Evolutionary conservation across 1,284 basidiomycete genomes (phyloP).

Genomic region (Ganoderma resinaceum): DNA sequence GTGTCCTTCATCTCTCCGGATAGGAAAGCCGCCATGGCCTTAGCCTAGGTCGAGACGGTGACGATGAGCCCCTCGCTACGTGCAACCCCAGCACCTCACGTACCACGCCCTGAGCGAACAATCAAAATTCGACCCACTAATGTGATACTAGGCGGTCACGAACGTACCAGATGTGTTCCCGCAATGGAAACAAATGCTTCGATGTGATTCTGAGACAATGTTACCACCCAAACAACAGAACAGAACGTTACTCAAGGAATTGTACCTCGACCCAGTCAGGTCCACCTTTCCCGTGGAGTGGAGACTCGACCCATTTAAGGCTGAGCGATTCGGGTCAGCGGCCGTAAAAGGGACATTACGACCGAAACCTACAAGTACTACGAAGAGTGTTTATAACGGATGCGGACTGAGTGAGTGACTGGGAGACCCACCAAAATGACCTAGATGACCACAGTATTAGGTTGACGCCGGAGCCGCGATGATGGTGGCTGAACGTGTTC

Average conservation of each 20-base stretch:
- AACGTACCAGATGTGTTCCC: constrained; percentile 83
- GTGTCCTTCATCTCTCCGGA: constrained; percentile 97
- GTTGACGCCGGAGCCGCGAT: not conserved
- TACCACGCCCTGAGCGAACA: constrained; percentile 63
- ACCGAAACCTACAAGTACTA: constrained; percentile 28
- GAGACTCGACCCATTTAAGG: constrained; percentile 97
- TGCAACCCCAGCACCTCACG: constrained; percentile 36
- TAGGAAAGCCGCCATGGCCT: constrained; percentile 95
- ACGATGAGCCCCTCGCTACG: not conserved
- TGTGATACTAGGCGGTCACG: not conserved
- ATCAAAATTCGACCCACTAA: not conserved
- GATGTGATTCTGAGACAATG: constrained; percentile 65
- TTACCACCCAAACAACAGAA: not conserved
- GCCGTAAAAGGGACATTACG: not conserved
- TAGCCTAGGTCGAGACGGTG: constrained; percentile 62
- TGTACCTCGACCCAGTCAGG: constrained; percentile 90
- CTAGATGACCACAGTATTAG: constrained; percentile 35
- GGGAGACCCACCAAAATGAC: constrained; percentile 56
- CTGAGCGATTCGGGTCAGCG: constrained; percentile 45
- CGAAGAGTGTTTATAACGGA: not conserved
- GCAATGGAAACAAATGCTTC: constrained; percentile 87
- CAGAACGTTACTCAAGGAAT: not conserved
- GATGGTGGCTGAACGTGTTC: not conserved
- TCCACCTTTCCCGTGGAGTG: constrained; percentile 86
- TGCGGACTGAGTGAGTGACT: not conserved